These are phyloP conservation scores for Saccharomycopsis sp. DNA, from an alignment of 805 yeast genomes.

Conservation along the genomic window DNA sequence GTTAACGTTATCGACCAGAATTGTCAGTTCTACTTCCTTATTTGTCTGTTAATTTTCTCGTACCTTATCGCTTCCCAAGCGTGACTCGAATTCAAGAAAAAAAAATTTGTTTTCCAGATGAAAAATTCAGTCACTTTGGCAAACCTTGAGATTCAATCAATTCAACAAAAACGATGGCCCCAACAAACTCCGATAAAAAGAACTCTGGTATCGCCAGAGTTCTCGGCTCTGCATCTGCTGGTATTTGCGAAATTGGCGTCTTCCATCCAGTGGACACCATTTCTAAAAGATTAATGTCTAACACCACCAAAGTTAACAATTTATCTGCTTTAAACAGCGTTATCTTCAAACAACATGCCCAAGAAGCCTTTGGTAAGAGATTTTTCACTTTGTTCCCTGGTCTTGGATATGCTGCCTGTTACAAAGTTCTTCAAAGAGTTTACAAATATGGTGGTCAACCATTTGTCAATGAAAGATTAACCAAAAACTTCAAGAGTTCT, in stretches of 20 bases:
- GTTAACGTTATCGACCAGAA: too few relatives aligned
- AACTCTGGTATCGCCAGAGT: conserved; percentile 86
- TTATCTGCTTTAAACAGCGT: conserved; percentile 68
- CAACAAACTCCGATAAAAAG: too few relatives aligned
- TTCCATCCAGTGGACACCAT: conserved; percentile 99
- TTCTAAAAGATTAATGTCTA: conserved; percentile 89
- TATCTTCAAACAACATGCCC: conserved; percentile 75
- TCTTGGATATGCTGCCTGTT: conserved; percentile 94
- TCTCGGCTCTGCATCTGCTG: conserved; percentile 95
- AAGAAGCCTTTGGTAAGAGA: conserved; percentile 59
- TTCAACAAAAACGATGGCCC: too few relatives aligned
- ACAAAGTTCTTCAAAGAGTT: conserved; percentile 92
- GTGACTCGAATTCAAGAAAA: too few relatives aligned
- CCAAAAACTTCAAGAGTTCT: conserved; percentile 55
- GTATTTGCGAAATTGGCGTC: conserved; percentile 90
- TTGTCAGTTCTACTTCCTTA: too few relatives aligned
- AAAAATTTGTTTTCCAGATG: too few relatives aligned
- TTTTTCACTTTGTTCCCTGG: conserved; percentile 90
- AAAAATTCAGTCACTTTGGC: too few relatives aligned
- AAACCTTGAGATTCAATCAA: too few relatives aligned
- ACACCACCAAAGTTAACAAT: conserved; percentile 57
- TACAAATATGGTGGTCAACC: conserved; percentile 99
- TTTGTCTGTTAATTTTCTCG: too few relatives aligned
- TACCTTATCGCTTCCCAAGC: too few relatives aligned
- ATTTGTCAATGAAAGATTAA: conserved; percentile 87